phyloP scores from a whole-genome alignment of 2,329 filamentous ascomycete genomes.

The Helminthosporium solani region DNA sequence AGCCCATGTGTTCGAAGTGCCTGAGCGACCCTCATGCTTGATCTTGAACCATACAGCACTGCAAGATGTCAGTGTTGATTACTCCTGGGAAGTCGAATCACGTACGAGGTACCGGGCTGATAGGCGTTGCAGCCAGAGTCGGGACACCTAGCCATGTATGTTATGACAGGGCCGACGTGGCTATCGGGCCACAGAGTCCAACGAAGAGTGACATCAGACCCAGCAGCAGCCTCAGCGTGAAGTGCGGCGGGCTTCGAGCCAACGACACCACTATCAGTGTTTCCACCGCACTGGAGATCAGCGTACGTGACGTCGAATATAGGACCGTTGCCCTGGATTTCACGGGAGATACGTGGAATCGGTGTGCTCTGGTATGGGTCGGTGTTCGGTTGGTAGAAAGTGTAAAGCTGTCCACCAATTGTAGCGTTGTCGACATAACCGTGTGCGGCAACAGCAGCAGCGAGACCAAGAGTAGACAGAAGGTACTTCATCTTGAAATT shows the following conservation, averaged over 20 bases:
- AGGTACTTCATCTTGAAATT: constrained; percentile 35
- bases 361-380: constrained; percentile 36
- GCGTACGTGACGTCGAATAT: constrained; percentile 55
- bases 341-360: constrained; percentile 58
- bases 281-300: constrained; percentile 60
- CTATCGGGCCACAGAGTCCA: constrained; percentile 56
- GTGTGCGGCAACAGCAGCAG: constrained; percentile 34
- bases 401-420: constrained; percentile 33
- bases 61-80: constrained; percentile 13
- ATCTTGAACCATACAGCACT: constrained; percentile 60
- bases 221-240: constrained; percentile 56
- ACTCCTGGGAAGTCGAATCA: constrained; percentile 17
- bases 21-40: constrained; percentile 52
- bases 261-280: constrained; percentile 49
- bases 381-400: constrained; percentile 39
- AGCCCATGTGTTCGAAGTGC: constrained; percentile 54
- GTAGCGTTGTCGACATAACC: constrained; percentile 41
- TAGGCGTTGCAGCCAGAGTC: constrained; percentile 53
- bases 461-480: constrained; percentile 27
- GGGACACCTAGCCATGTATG: constrained; percentile 62
- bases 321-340: constrained; percentile 60
- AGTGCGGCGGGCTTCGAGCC: constrained; percentile 57
- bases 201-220: constrained; percentile 54
- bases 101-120: constrained; percentile 47
- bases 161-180: constrained; percentile 58